phyloP scores from a whole-genome alignment of 805 yeast species.

The Candida pseudofarinosa region DNA sequence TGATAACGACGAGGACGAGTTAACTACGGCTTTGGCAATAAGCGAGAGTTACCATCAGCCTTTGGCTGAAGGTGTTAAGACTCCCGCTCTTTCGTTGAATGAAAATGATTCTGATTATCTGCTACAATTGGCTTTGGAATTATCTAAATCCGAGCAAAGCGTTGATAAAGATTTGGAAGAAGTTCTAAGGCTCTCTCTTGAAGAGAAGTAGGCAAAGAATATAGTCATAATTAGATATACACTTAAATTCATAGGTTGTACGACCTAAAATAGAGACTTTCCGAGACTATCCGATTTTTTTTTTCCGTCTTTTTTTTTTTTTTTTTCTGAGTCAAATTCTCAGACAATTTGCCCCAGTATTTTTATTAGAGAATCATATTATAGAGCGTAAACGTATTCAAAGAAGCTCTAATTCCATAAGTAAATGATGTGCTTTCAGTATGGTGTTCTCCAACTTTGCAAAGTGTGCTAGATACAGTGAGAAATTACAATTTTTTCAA shows the following conservation, averaged over 20 bases:
- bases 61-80: neutral
- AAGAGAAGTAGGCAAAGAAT: constrained; percentile 3
- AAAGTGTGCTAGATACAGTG: constrained; percentile 9
- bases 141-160: constrained; percentile 9
- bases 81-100: neutral
- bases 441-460: constrained; percentile 13
- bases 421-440: neutral
- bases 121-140: constrained; percentile 19
- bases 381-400: neutral
- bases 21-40: constrained; percentile 41
- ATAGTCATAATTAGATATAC: neutral
- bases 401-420: neutral
- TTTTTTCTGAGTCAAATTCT: neutral
- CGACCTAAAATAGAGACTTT: neutral
- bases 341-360: neutral
- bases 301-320: neutral
- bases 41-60: constrained; percentile 21
- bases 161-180: constrained; percentile 14
- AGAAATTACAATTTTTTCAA: constrained; percentile 12
- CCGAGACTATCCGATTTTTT: constrained; percentile 1
- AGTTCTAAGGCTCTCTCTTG: constrained; percentile 15
- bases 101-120: constrained; percentile 24
- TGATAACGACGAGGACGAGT: constrained; percentile 35
- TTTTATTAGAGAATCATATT: neutral
- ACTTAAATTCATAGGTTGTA: neutral